These are phyloP conservation scores for Fusarium longipes DNA, from an alignment of 2,329 filamentous ascomycete genomes.

Conservation along the genomic window DNA sequence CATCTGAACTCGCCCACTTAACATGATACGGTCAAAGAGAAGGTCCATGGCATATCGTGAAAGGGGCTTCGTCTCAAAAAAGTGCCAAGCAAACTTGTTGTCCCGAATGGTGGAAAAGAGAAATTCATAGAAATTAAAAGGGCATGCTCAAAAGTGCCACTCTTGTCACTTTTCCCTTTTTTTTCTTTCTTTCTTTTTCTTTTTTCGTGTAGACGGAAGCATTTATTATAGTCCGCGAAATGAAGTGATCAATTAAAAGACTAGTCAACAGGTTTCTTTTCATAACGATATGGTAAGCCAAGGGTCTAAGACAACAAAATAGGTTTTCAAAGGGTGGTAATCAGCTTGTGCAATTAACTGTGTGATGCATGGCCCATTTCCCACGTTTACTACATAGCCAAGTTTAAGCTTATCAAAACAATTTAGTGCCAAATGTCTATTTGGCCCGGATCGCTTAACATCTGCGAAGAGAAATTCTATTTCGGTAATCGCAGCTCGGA, in stretches of 20 bases:
- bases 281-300: neutral
- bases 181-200: too few relatives aligned
- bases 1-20: neutral
- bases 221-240: neutral
- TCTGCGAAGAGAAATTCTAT: slow-evolving; percentile 13
- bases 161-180: neutral
- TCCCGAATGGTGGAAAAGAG: neutral
- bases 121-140: neutral
- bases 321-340: neutral
- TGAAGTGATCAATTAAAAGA: neutral
- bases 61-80: neutral
- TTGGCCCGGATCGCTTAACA: neutral
- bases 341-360: neutral
- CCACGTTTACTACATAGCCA: neutral
- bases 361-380: neutral
- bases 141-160: neutral
- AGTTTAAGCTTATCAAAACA: slow-evolving; percentile 3
- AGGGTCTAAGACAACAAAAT: neutral
- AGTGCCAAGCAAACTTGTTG: neutral
- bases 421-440: neutral
- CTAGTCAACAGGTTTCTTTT: neutral
- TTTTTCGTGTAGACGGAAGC: too few relatives aligned
- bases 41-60: neutral
- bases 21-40: neutral
- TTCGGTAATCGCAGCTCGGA: slow-evolving; percentile 32